Percentiles rank a stretch among this genome's conserved stretches.
These are phyloP conservation scores for Eragrostis nindensis DNA, from an alignment of 176 grass and related monocot genomes.

Conservation along the genomic window DNA sequence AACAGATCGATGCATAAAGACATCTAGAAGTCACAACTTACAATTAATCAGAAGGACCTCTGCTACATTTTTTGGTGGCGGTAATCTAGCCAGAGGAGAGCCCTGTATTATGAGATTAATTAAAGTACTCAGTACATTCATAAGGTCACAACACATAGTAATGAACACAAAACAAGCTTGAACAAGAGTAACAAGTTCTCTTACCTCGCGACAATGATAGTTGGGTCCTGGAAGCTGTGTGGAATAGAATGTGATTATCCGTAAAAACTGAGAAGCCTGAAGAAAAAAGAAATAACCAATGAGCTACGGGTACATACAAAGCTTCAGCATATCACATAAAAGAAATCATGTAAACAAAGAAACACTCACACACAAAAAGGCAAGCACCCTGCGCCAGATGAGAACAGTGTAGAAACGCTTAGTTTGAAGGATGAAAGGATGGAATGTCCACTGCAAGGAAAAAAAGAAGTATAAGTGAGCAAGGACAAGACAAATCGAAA, in stretches of 20 bases:
- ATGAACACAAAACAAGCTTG: neutral
- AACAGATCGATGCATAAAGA: conserved; percentile 19
- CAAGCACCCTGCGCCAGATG: conserved; percentile 81
- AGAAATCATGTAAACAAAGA: conserved; percentile 8
- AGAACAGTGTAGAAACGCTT: conserved; percentile 90
- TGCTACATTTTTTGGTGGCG: conserved; percentile 59
- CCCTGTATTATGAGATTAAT: conserved; percentile 50
- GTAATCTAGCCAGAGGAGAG: conserved; percentile 74
- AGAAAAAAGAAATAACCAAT: conserved; percentile 24
- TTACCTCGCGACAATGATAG: conserved; percentile 88
- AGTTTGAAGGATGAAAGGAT: conserved; percentile 80
- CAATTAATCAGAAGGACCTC: conserved; percentile 86
- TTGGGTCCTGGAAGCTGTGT: conserved; percentile 94
- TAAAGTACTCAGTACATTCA: neutral
- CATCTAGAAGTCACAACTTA: conserved; percentile 30
- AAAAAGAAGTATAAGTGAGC: conserved; percentile 4
- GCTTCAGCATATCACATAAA: conserved; percentile 6
- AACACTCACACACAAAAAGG: conserved; percentile 81
- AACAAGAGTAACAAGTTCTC: neutral
- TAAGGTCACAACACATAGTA: neutral
- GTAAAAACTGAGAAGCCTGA: conserved; percentile 81
- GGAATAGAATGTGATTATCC: conserved; percentile 89
- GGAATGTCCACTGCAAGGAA: conserved; percentile 81
- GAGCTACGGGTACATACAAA: neutral
- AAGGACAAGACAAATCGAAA: neutral